A percentile compares a stretch with the other conserved stretches of the same genome.
Evolutionary conservation across 305 asterid genomes (phyloP).

Genomic region (Fraxinus latifolia): DNA sequence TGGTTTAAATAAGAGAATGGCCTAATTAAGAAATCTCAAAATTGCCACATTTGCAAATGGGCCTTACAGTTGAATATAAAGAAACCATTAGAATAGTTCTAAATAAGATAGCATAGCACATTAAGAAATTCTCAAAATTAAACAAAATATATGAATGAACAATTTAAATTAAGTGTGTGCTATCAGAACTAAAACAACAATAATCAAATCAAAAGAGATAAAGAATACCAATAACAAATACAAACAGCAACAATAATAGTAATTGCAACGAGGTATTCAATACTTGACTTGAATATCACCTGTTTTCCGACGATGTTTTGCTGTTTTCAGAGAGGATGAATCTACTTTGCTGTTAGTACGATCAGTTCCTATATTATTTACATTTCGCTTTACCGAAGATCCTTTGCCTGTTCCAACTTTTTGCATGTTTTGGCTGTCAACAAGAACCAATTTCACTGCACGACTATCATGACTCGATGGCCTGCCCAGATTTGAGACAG

Average conservation of each 20-base stretch:
- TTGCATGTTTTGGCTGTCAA: conserved; percentile 69
- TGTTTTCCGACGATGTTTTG: conserved; percentile 65
- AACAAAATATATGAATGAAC: neutral
- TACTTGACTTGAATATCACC: conserved; percentile 37
- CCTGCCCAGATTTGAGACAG: conserved; percentile 55
- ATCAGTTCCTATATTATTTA: conserved; percentile 44
- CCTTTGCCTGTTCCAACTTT: conserved; percentile 74
- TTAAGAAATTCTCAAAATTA: neutral
- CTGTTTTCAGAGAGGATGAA: conserved; percentile 47
- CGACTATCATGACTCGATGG: conserved; percentile 56
- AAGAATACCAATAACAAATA: neutral
- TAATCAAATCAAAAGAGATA: neutral
- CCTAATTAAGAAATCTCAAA: neutral
- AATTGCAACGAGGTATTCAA: neutral
- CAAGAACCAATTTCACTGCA: conserved; percentile 61
- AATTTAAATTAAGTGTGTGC: neutral
- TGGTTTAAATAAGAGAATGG: neutral
- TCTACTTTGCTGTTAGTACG: conserved; percentile 62
- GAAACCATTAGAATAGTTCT: neutral
- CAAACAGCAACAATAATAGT: neutral
- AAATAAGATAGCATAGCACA: neutral
- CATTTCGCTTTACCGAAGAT: conserved; percentile 60
- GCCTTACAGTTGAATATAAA: neutral
- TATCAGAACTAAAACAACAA: neutral
- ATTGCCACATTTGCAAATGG: neutral